A percentile compares a stretch with the other conserved stretches of the same genome.
Conservation (phyloP, 139 green algal species). For the Chlorella sp. region DNA sequence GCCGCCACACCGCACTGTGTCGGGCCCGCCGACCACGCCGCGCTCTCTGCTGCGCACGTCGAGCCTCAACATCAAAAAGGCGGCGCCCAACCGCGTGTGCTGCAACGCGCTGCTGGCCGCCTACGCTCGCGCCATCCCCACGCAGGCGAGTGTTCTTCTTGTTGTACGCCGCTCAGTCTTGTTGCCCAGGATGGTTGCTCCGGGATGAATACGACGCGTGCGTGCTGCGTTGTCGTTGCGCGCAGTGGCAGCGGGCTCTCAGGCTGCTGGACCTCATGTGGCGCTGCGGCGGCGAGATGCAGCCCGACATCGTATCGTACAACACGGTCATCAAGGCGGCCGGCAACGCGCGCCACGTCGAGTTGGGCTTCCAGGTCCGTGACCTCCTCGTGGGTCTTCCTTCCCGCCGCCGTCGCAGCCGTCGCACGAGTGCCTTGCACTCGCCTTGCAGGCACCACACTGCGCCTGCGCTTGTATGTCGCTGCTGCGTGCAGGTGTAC, state of each 20-base stretch:
- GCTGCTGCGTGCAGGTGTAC: slow-evolving; percentile 24
- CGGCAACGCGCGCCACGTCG: slow-evolving; percentile 60
- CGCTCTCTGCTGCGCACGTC: slow-evolving; percentile 36
- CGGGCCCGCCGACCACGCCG: background rate
- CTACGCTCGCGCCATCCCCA: slow-evolving; percentile 67
- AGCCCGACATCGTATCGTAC: slow-evolving; percentile 73
- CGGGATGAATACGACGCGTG: too few relatives aligned
- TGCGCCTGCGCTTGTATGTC: too few relatives aligned
- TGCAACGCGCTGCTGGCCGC: slow-evolving; percentile 85
- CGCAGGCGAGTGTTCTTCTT: slow-evolving; percentile 40
- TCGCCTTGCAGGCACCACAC: too few relatives aligned
- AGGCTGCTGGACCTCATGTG: slow-evolving; percentile 70
- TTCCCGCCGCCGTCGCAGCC: too few relatives aligned
- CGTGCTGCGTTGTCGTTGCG: too few relatives aligned
- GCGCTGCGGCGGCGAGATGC: slow-evolving; percentile 56
- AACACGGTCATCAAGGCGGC: slow-evolving; percentile 84
- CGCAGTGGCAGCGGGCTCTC: slow-evolving; percentile 48
- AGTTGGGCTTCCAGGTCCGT: slow-evolving; percentile 43
- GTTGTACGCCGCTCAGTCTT: too few relatives aligned
- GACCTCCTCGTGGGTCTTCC: too few relatives aligned
- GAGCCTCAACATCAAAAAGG: slow-evolving; percentile 56
- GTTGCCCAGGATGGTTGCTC: too few relatives aligned
- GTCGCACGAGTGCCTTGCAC: too few relatives aligned
- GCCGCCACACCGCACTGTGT: slow-evolving; percentile 5
- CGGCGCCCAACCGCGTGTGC: slow-evolving; percentile 66